Percentiles rank a stretch among this genome's conserved stretches.
These are phyloP conservation scores for Colletotrichum acutatum DNA, from an alignment of 2,329 filamentous ascomycete genomes.

Conservation along the genomic window DNA sequence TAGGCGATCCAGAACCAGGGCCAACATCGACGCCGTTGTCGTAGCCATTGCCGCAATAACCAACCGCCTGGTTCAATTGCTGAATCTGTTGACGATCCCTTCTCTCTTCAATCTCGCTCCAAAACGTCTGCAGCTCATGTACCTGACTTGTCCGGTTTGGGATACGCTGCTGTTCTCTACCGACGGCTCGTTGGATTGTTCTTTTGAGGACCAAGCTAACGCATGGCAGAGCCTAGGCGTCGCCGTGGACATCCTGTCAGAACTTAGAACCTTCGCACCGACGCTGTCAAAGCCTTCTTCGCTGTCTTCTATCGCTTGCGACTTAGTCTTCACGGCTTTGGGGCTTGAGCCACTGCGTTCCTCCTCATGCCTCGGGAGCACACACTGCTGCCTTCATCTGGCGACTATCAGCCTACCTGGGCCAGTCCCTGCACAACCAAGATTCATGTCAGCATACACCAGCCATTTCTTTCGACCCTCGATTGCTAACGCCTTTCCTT, in stretches of 20 bases:
- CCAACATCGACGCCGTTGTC: neutral
- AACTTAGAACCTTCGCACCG: slow-evolving; percentile 21
- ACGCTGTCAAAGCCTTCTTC: slow-evolving; percentile 21
- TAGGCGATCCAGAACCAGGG: neutral
- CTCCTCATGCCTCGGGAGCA: neutral
- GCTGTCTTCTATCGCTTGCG: slow-evolving; percentile 1
- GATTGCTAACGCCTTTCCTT: neutral
- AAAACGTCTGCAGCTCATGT: neutral
- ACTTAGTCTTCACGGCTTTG: slow-evolving; percentile 1
- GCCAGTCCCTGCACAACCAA: slow-evolving; percentile 11
- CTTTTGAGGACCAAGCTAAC: slow-evolving; percentile 21
- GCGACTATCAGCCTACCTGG: neutral
- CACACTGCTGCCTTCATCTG: neutral
- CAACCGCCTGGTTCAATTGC: neutral
- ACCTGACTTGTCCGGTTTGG: slow-evolving; percentile 30
- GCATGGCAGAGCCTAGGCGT: slow-evolving; percentile 17
- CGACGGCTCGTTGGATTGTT: neutral
- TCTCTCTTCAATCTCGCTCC: neutral
- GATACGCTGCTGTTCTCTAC: slow-evolving; percentile 15
- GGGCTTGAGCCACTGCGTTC: neutral
- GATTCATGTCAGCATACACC: slow-evolving; percentile 6
- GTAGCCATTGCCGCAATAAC: neutral
- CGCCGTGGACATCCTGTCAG: slow-evolving; percentile 15
- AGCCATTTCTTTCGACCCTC: neutral
- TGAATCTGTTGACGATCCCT: neutral